A percentile compares a stretch with the other conserved stretches of the same genome.
Conservation (phyloP, 2,329 filamentous ascomycete genomes). For the Epichloe coenophiala region DNA sequence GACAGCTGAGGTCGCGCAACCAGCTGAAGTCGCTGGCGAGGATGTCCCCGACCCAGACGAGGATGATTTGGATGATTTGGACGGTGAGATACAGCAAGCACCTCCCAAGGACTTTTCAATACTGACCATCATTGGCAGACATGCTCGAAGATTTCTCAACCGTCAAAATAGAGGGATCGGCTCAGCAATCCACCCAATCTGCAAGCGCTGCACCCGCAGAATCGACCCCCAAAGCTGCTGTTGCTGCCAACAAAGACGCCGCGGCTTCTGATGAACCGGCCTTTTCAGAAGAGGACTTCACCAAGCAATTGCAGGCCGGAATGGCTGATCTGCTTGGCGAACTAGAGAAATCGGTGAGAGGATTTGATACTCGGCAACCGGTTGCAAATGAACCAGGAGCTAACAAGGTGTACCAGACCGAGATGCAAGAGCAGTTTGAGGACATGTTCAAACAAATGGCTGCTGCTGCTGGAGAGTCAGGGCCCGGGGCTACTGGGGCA, state of each 20-base stretch:
- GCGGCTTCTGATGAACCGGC: conserved; percentile 21
- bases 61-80: conserved; percentile 81
- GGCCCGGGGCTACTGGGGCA: not conserved
- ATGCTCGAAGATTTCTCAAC: conserved; percentile 84
- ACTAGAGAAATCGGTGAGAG: conserved; percentile 44
- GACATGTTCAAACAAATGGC: conserved; percentile 62
- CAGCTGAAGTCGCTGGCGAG: conserved; percentile 17
- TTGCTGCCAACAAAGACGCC: conserved; percentile 12
- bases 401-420: conserved; percentile 29
- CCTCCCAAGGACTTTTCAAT: not conserved
- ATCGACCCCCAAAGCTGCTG: conserved; percentile 21
- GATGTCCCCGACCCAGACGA: conserved; percentile 81
- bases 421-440: conserved; percentile 70
- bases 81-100: conserved; percentile 42
- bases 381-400: not conserved
- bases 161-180: conserved; percentile 31
- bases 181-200: conserved; percentile 10
- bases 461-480: conserved; percentile 24
- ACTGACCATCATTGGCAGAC: conserved; percentile 37
- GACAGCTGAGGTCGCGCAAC: not conserved
- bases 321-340: conserved; percentile 76
- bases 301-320: conserved; percentile 73
- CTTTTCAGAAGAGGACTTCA: conserved; percentile 62
- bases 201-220: conserved; percentile 14
- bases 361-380: not conserved